Evolutionary conservation across 2,329 filamentous ascomycete genomes (phyloP).

Genomic region (Monilinia aucupariae): DNA sequence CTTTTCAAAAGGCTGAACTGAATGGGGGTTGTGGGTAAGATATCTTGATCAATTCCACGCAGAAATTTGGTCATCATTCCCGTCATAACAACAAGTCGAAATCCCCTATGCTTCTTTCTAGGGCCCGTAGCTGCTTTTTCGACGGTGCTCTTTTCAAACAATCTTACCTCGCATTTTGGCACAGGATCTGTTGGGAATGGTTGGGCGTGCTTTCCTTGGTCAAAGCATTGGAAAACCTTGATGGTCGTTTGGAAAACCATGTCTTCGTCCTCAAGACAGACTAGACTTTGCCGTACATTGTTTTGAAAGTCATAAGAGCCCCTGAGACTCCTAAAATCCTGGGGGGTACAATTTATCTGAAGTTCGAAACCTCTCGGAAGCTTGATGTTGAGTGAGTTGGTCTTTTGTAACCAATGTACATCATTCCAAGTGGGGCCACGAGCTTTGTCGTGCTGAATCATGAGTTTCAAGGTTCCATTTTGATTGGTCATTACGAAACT

Average conservation of each 20-base stretch:
- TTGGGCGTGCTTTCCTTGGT: slow-evolving; percentile 61
- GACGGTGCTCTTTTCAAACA: slow-evolving; percentile 68
- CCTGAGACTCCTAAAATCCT: slow-evolving; percentile 75
- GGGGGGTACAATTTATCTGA: slow-evolving; percentile 63
- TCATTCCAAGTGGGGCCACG: slow-evolving; percentile 74
- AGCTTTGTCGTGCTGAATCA: slow-evolving; percentile 63
- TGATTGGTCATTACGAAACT: slow-evolving; percentile 74
- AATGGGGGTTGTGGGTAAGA: slow-evolving; percentile 61
- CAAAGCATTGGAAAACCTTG: slow-evolving; percentile 74
- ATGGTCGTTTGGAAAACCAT: slow-evolving; percentile 65
- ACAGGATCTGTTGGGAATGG: slow-evolving; percentile 73
- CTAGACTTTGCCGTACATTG: slow-evolving; percentile 67
- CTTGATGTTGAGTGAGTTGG: slow-evolving; percentile 59
- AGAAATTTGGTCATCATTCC: slow-evolving; percentile 71
- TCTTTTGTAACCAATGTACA: slow-evolving; percentile 69
- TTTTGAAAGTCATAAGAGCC: slow-evolving; percentile 80
- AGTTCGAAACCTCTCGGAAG: slow-evolving; percentile 73
- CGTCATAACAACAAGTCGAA: slow-evolving; percentile 71
- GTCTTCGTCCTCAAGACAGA: slow-evolving; percentile 63
- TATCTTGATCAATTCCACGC: slow-evolving; percentile 67
- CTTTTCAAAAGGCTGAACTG: slow-evolving; percentile 72
- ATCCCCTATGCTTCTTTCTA: slow-evolving; percentile 71
- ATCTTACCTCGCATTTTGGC: slow-evolving; percentile 61
- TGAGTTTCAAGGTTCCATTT: slow-evolving; percentile 68
- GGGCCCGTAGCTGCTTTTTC: slow-evolving; percentile 68